phyloP scores from a whole-genome alignment of 73 alveolate genomes.

The Paraurostyla sp. region DNA sequence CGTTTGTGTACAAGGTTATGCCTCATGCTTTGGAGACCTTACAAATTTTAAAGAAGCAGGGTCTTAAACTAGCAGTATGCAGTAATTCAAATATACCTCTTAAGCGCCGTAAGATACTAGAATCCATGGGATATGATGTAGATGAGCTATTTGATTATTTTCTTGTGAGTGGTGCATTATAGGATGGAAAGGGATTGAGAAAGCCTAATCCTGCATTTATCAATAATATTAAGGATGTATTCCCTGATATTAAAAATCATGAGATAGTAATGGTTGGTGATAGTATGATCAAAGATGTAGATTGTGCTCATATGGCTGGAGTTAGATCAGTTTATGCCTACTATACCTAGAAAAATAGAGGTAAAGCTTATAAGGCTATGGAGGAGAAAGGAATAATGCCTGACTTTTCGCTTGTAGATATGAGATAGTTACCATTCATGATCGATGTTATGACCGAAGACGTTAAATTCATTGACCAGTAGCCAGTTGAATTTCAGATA shows the following conservation, averaged over 20 bases:
- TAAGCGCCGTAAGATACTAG: neutral
- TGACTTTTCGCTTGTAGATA: conserved; percentile 34
- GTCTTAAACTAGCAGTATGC: conserved; percentile 25
- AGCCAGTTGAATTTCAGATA: neutral
- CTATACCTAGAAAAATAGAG: neutral
- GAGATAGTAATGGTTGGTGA: conserved; percentile 30
- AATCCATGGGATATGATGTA: neutral
- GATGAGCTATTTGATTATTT: conserved; percentile 45
- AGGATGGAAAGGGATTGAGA: conserved; percentile 45
- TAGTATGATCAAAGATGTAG: conserved; percentile 13
- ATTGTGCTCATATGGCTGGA: conserved; percentile 10
- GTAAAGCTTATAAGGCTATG: neutral
- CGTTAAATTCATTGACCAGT: neutral
- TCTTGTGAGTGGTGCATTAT: too few relatives aligned
- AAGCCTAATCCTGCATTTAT: conserved; percentile 48
- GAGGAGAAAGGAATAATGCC: conserved; percentile 32
- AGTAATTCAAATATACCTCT: conserved; percentile 32
- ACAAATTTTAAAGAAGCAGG: neutral
- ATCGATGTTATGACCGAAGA: conserved; percentile 16
- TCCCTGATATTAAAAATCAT: conserved; percentile 18
- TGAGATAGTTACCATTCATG: neutral
- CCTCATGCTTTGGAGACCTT: conserved; percentile 45
- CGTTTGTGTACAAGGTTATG: neutral
- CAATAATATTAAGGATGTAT: neutral
- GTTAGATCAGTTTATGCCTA: neutral